phyloP scores from a whole-genome alignment of 306 rosid species.

The Cucurbita ficifolia region DNA sequence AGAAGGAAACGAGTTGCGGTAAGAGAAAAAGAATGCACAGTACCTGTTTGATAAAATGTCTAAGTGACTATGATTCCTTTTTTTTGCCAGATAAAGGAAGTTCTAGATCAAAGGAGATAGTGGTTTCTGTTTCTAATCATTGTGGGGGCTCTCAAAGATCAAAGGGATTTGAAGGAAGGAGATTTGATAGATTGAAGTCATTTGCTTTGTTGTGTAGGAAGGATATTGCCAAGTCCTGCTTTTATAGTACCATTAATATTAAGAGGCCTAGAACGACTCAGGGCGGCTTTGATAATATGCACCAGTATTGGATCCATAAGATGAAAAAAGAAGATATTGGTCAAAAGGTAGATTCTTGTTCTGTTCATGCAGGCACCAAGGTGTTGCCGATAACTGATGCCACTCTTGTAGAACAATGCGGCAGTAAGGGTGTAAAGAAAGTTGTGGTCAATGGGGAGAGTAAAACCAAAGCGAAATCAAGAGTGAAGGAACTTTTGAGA shows the following conservation, averaged over 20 bases:
- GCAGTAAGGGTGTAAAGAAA: slow-evolving; percentile 17
- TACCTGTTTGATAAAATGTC: neutral
- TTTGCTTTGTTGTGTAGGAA: slow-evolving; percentile 27
- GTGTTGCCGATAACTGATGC: slow-evolving; percentile 60
- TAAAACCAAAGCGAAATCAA: slow-evolving; percentile 41
- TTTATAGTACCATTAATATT: slow-evolving; percentile 27
- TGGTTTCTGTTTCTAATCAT: slow-evolving; percentile 13
- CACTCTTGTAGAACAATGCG: slow-evolving; percentile 24
- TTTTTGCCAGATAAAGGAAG: slow-evolving; percentile 31
- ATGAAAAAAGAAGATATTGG: slow-evolving; percentile 53
- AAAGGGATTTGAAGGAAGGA: slow-evolving; percentile 17
- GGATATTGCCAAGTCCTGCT: slow-evolving; percentile 37
- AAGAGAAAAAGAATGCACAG: slow-evolving; percentile 7
- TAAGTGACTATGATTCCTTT: neutral
- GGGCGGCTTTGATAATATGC: slow-evolving; percentile 17
- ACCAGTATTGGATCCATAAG: slow-evolving; percentile 19
- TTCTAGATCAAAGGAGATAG: slow-evolving; percentile 15
- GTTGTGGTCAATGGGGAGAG: slow-evolving; percentile 25
- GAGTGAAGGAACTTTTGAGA: slow-evolving; percentile 78
- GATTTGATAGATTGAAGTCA: slow-evolving; percentile 25
- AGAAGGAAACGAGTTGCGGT: slow-evolving; percentile 28
- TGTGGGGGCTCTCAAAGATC: slow-evolving; percentile 17
- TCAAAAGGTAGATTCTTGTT: slow-evolving; percentile 28
- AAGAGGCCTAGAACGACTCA: slow-evolving; percentile 20
- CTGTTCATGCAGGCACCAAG: slow-evolving; percentile 42